Conservation (phyloP, 208 protist species). For the Crithidia acanthocephali region DNA sequence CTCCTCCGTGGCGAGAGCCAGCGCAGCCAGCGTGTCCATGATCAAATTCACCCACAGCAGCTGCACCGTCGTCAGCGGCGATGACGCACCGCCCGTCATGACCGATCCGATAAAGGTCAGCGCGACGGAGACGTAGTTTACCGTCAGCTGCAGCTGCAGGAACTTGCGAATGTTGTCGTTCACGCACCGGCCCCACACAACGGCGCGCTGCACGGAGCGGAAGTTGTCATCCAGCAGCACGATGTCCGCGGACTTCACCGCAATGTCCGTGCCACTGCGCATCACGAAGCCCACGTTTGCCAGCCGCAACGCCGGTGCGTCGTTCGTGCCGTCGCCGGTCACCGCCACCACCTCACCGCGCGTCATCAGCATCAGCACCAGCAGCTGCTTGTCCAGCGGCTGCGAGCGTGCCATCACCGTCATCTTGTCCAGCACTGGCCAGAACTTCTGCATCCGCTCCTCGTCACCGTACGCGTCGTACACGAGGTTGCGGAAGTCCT, state of each 20-base stretch:
- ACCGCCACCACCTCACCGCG: constrained; percentile 82
- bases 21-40: constrained; percentile 98
- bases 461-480: constrained; percentile 80
- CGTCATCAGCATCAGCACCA: constrained; percentile 85
- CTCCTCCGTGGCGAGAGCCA: constrained; percentile 97
- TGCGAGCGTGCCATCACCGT: constrained; percentile 87
- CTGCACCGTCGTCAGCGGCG: constrained; percentile 95
- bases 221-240: constrained; percentile 99
- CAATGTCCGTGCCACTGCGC: constrained; percentile 97
- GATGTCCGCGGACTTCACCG: constrained; percentile 93
- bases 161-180: constrained; percentile 97
- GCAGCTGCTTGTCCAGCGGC: constrained; percentile 89
- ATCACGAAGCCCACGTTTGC: constrained; percentile 98
- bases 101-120: constrained; percentile 94
- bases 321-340: constrained; percentile 98
- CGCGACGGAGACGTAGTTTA: constrained; percentile 96
- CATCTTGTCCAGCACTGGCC: constrained; percentile 71
- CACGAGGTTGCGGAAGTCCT: constrained; percentile 88
- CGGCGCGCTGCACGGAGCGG: constrained; percentile 95
- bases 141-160: constrained; percentile 98
- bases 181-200: constrained; percentile 90
- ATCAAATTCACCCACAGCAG: constrained; percentile 99
- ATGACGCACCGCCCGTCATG: constrained; percentile 51
- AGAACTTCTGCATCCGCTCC: constrained; percentile 70
- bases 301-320: constrained; percentile 96